These are phyloP conservation scores for Rhodotorula toruloides DNA, from an alignment of 768 basidiomycete genomes.

Conservation along the genomic window DNA sequence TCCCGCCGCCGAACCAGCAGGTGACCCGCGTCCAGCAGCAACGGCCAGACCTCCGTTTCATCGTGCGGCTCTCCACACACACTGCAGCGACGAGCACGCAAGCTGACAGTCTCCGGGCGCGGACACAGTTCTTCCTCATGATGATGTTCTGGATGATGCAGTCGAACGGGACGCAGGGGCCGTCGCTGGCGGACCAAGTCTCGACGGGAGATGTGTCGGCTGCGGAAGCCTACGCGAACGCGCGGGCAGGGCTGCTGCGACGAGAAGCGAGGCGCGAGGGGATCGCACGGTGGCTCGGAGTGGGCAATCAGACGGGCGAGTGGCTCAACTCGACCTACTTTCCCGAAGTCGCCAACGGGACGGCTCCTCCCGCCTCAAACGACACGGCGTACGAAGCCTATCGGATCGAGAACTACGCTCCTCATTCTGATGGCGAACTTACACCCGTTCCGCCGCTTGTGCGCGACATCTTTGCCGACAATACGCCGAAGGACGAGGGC, in stretches of 20 bases:
- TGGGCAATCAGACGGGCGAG: neutral
- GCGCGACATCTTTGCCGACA: neutral
- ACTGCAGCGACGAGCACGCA: neutral
- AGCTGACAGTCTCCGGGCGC: no score
- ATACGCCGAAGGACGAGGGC: neutral
- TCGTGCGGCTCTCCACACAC: neutral
- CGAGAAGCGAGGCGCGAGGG: conserved; percentile 13
- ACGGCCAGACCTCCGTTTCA: conserved; percentile 20
- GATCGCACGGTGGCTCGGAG: conserved; percentile 21
- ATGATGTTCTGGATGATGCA: no score
- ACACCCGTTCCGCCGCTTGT: neutral
- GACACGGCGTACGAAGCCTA: neutral
- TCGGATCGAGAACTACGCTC: neutral
- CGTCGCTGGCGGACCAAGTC: neutral
- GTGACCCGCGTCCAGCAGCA: neutral
- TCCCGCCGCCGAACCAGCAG: neutral
- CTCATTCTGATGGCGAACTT: neutral
- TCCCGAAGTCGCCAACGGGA: conserved; percentile 12
- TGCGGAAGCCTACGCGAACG: neutral
- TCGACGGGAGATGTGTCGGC: no score
- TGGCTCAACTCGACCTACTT: conserved; percentile 22
- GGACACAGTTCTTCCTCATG: no score
- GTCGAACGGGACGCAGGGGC: no score
- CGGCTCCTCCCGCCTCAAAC: neutral
- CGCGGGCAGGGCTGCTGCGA: neutral